Conservation (phyloP, 2,329 filamentous ascomycete genomes). For the Hirsutella thompsonii region DNA sequence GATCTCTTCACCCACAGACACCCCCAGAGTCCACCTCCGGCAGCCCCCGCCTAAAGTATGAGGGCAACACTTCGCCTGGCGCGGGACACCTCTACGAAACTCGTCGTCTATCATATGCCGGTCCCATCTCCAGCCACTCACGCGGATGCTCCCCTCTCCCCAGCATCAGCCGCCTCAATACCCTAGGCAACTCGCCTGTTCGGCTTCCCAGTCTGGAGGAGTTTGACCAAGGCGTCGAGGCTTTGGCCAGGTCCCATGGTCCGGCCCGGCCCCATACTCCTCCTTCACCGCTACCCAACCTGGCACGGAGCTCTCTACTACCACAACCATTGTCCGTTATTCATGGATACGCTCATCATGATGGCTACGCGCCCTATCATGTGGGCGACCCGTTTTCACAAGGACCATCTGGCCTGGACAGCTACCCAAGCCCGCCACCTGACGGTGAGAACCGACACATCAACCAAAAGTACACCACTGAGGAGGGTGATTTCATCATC, state of each 20-base stretch:
- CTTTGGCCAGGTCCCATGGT: conserved; percentile 18
- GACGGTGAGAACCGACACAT: conserved; percentile 25
- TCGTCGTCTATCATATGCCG: conserved; percentile 1
- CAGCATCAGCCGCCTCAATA: conserved; percentile 7
- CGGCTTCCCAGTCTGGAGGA: conserved; percentile 23
- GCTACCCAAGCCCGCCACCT: conserved; percentile 22
- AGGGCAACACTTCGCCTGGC: conserved; percentile 12
- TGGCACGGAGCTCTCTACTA: conserved; percentile 10
- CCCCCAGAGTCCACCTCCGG: conserved; percentile 19
- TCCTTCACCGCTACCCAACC: conserved; percentile 14
- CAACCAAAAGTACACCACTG: conserved; percentile 30
- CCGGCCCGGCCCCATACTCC: conserved; percentile 13
- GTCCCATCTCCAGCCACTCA: conserved; percentile 9
- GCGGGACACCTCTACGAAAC: conserved; percentile 2
- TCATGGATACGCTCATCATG: conserved; percentile 9
- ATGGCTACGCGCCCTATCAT: conserved; percentile 11
- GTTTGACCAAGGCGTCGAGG: conserved; percentile 25
- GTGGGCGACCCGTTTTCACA: conserved; percentile 12
- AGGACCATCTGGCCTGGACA: conserved; percentile 10
- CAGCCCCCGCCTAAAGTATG: conserved; percentile 20
- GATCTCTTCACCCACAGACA: conserved; percentile 12
- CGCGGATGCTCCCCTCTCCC: conserved; percentile 15
- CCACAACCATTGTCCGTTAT: conserved; percentile 12
- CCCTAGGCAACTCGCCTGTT: conserved; percentile 7
- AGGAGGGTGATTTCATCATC: conserved; percentile 30